Evolutionary conservation across 2,329 filamentous ascomycete species (phyloP), one percentile per base, ranked within the genome.

Genomic region (Talaromyces amestolkiae): DNA sequence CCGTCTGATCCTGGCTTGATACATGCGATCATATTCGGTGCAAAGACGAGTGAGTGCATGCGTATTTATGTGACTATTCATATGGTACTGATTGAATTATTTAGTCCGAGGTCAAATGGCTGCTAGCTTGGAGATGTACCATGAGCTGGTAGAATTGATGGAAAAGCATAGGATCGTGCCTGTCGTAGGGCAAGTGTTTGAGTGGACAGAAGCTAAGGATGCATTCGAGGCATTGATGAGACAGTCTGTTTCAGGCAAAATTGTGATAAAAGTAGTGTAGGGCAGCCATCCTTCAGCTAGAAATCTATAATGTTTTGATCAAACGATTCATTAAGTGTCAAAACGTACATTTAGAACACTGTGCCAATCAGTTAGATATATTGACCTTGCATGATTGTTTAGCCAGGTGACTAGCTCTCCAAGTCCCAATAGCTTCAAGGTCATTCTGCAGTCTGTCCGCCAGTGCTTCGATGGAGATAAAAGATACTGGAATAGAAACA

Each of bases 1-100:
- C 56, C 56, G 56, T 41, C 35, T 58, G 56, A 43, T 41, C 56
- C 37, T 17, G 22, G 39, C 15, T 59, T 59, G 22, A 19, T 59
- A 19, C 24, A 59, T 35, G 17, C 22, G 6, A 59, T 33, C 15
- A 45, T 45, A 17, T 45, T 45, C n/a, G 58, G 58, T 7, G 37
- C 58, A 0, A 59, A 59, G 58, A 59, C 58, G 17, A 27, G 58
- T 59, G 15, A 59, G 58, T 59, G 13, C 33, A 24, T 3, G 15
- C 4, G 3, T n/a, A 10, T 11, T 43, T 45, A 45, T 1, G 9
- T 59, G 10, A 31, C 4, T 27, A 17, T 6, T 7, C 10, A 41
- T 11, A 43, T 6, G 3, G 39, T 59, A 9, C 58, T 59, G 39
- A 59, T 5, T 13, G 3, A 31, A 31, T 7, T 6, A 5, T 33